phyloP scores from a whole-genome alignment of 495 filamentous ascomycete species.

The Pseudotulostoma volvatum region DNA sequence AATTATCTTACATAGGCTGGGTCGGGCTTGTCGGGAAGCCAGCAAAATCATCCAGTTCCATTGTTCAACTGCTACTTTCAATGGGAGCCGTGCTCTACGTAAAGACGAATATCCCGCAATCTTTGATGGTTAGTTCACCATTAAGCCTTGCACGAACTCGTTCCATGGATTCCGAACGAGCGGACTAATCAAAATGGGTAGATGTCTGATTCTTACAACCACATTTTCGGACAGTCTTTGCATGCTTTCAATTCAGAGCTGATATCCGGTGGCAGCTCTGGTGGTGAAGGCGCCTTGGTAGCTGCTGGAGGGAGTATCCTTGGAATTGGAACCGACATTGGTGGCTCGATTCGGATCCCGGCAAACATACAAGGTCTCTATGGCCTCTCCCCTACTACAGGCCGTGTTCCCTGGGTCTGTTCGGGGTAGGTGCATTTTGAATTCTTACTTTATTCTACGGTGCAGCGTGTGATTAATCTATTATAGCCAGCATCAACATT shows the following conservation, averaged over 20 bases:
- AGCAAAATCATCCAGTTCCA: neutral
- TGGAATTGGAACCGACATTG: slow-evolving; percentile 56
- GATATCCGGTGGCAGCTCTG: slow-evolving; percentile 46
- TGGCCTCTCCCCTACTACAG: slow-evolving; percentile 44
- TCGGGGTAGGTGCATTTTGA: slow-evolving; percentile 1
- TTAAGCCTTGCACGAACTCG: no score
- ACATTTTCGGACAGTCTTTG: slow-evolving; percentile 32
- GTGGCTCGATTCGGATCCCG: slow-evolving; percentile 48
- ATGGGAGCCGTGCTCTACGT: slow-evolving; percentile 40
- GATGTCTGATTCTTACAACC: slow-evolving; percentile 39
- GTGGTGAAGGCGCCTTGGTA: slow-evolving; percentile 51
- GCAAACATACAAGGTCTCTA: slow-evolving; percentile 49
- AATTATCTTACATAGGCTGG: slow-evolving; percentile 16
- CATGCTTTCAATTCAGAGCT: slow-evolving; percentile 40
- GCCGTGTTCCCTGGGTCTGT: slow-evolving; percentile 34
- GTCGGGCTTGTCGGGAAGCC: slow-evolving; percentile 21
- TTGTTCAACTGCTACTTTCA: slow-evolving; percentile 13
- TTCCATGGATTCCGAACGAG: neutral
- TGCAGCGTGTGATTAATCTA: neutral
- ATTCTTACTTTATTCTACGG: neutral
- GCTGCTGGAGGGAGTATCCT: slow-evolving; percentile 40
- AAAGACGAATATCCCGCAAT: slow-evolving; percentile 46
- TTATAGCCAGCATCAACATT: slow-evolving; percentile 14
- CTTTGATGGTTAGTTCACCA: slow-evolving; percentile 25
- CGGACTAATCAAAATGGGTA: slow-evolving; percentile 4